Percentiles rank a stretch among this genome's conserved stretches.
phyloP scores from a whole-genome alignment of 2,329 filamentous ascomycete species.

The Colletotrichum simmondsii region DNA sequence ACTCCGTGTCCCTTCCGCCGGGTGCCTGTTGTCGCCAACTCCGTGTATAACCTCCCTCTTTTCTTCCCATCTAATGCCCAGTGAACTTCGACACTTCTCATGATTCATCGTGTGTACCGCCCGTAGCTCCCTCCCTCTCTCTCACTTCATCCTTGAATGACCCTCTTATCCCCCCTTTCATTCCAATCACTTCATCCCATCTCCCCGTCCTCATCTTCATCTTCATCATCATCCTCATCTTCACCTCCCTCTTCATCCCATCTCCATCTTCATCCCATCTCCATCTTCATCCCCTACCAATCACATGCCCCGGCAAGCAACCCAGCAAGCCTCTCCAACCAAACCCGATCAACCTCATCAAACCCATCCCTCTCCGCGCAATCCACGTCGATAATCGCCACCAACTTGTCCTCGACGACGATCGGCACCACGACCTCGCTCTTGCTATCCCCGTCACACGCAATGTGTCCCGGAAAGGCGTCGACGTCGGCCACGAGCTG shows the following conservation, averaged over 20 bases:
- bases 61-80: too few relatives aligned
- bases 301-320: conserved; percentile 72
- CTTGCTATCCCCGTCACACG: conserved; percentile 79
- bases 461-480: conserved; percentile 82
- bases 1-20: neutral
- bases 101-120: too few relatives aligned
- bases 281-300: conserved; percentile 57
- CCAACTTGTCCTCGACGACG: conserved; percentile 59
- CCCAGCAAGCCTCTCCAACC: conserved; percentile 73
- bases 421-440: conserved; percentile 88
- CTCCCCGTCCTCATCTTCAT: neutral
- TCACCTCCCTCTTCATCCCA: neutral
- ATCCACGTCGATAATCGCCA: conserved; percentile 84
- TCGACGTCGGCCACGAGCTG: conserved; percentile 79
- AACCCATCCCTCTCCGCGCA: conserved; percentile 76
- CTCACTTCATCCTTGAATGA: too few relatives aligned
- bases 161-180: too few relatives aligned
- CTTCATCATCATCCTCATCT: neutral
- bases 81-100: too few relatives aligned
- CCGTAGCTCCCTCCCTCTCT: too few relatives aligned
- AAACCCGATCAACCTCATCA: conserved; percentile 72
- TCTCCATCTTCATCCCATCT: neutral
- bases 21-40: neutral
- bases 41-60: too few relatives aligned
- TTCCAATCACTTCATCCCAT: too few relatives aligned